phyloP scores from a whole-genome alignment of 805 yeast genomes.

The Nakazawaea populi region DNA sequence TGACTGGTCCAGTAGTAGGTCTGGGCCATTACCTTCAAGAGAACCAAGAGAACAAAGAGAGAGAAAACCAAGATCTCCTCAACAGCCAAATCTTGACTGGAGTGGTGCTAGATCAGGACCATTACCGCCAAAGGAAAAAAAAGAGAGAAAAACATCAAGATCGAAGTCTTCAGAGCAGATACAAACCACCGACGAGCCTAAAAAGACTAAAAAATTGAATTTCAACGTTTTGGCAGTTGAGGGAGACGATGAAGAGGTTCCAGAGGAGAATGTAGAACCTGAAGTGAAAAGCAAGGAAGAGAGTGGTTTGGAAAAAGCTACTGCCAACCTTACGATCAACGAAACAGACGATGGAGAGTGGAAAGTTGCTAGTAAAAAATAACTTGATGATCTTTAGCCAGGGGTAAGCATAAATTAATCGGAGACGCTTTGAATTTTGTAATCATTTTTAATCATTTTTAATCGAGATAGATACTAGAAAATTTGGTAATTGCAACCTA shows the following conservation, averaged over 20 bases:
- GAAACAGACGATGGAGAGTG: conserved; percentile 32
- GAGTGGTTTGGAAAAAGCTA: conserved; percentile 28
- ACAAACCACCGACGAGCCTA: conserved; percentile 16
- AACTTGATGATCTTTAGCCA: conserved; percentile 5
- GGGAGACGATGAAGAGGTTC: conserved; percentile 45
- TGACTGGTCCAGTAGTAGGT: conserved; percentile 39
- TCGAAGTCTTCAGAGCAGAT: conserved; percentile 10
- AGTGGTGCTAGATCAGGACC: conserved; percentile 19
- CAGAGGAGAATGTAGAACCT: conserved; percentile 11
- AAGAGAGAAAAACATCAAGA: conserved; percentile 13
- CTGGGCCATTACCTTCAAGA: conserved; percentile 19
- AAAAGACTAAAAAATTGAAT: conserved; percentile 34
- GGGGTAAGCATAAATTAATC: neutral
- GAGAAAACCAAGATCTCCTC: conserved; percentile 14
- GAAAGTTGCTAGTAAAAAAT: conserved; percentile 38
- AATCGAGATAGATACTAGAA: neutral
- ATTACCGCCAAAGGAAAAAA: conserved; percentile 16
- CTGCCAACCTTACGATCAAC: conserved; percentile 33
- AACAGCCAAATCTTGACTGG: conserved; percentile 2
- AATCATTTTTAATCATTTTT: neutral
- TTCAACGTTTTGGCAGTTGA: conserved; percentile 46
- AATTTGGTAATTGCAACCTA: neutral
- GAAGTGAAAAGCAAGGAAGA: conserved; percentile 20
- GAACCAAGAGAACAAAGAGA: conserved; percentile 6
- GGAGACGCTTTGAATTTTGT: neutral